A percentile compares a stretch with the other conserved stretches of the same genome.
Evolutionary conservation across 2,329 filamentous ascomycete species (phyloP).

Genomic region (Trichoderma arundinaceum): DNA sequence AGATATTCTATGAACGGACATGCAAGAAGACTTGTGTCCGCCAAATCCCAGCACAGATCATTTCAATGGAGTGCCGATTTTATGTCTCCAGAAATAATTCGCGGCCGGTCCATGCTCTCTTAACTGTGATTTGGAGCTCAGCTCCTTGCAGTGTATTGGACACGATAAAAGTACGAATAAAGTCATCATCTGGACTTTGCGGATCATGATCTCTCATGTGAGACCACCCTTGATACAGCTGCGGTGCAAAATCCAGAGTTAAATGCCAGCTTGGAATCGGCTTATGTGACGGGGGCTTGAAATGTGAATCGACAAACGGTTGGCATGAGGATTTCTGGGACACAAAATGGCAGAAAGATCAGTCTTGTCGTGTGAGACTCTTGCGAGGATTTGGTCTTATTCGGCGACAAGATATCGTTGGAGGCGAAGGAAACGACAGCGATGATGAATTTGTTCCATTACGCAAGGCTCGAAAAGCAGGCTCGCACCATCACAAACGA

Average conservation of each 20-base stretch:
- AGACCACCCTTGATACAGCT: slow-evolving; percentile 74
- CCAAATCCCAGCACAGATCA: slow-evolving; percentile 75
- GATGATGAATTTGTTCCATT: no score
- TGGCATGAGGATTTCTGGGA: slow-evolving; percentile 66
- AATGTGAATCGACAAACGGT: slow-evolving; percentile 69
- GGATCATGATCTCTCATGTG: slow-evolving; percentile 88
- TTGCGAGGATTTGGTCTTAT: slow-evolving; percentile 39
- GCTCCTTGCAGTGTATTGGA: slow-evolving; percentile 60
- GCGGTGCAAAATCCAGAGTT: slow-evolving; percentile 73
- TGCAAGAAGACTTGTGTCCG: slow-evolving; percentile 58
- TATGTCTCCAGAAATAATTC: slow-evolving; percentile 64
- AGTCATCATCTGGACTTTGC: slow-evolving; percentile 81
- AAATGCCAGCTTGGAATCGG: slow-evolving; percentile 65
- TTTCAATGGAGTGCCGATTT: slow-evolving; percentile 60
- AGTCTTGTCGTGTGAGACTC: background rate
- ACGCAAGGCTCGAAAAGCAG: no score
- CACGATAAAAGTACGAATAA: slow-evolving; percentile 81
- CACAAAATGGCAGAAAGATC: slow-evolving; percentile 59
- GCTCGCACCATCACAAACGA: no score
- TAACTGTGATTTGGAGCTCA: slow-evolving; percentile 73
- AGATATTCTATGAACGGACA: slow-evolving; percentile 36
- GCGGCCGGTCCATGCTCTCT: slow-evolving; percentile 75
- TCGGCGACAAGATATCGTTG: slow-evolving; percentile 69
- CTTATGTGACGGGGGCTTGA: slow-evolving; percentile 44
- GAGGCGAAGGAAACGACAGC: no score